Base-by-base conservation (phyloP, 73 alveolate species). In the Symbiodinium natans region DNA sequence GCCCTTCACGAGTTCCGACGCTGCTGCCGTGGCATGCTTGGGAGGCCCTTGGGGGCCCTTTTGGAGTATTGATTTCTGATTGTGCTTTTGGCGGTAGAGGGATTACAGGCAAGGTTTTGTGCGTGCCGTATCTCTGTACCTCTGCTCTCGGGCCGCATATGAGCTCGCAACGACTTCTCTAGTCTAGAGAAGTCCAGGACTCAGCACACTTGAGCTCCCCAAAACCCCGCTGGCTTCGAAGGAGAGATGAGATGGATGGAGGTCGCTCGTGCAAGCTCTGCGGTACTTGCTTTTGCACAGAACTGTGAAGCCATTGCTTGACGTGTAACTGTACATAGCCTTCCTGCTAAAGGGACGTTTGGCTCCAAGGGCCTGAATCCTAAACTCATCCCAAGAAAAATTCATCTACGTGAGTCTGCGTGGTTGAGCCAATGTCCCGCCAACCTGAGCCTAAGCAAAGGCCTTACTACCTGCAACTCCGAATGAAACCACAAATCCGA, bases 1-100 rank as follows among this genome's bases (percentile, higher is more conserved):
- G 77, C 77, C 1, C 77, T 63, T 7, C 77, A 63, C 77, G 77
- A 63, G 77, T 63, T 63, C 77, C 77, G 77, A 25, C 77, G 77
- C 77, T 63, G 77, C 36, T 63, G 77, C 77, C 77, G 77, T 19
- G 36, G 77, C 77, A 21, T 63, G 36, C 77, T 63, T 63, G 34
- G 77, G 39, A 63, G 77, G 38, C 34, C 31, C 77, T 52, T 5
- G 13, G 29, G 29, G 68, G 68, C 21, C 68, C 13, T 52, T 21
- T 52, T 27, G 68, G 29, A 52, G 21, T 27, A 27, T 17, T 52
- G 68, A 27, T 21, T 52, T 52, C 56, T 5, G 11, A 5, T 52
- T 21, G 1, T 6, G 68, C 68, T 52, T 52, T 21, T 52, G 29
- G 29, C n/a, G 68, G 29, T 10, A 17, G 68, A 27, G 6, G 0